Evolutionary conservation across 805 yeast genomes (phyloP).

Genomic region (Sugiyamaella floridensis): DNA sequence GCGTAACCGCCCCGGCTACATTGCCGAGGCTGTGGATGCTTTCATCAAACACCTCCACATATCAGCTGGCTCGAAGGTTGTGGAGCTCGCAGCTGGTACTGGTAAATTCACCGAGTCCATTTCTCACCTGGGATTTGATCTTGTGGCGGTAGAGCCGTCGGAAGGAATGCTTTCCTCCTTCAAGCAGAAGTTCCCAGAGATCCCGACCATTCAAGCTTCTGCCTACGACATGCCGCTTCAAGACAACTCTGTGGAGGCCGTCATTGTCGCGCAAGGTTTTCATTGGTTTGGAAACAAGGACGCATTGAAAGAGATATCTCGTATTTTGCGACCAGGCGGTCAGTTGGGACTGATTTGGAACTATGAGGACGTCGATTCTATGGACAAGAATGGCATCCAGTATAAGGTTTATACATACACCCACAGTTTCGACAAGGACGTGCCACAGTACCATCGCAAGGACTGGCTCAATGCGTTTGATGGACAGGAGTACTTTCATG

Average conservation of each 20-base stretch:
- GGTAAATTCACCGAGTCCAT: slow-evolving; percentile 53
- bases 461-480: slow-evolving; percentile 40
- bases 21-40: slow-evolving; percentile 36
- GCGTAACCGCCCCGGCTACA: slow-evolving; percentile 45
- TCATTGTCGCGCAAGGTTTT: slow-evolving; percentile 54
- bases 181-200: slow-evolving; percentile 39
- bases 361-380: slow-evolving; percentile 35
- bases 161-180: slow-evolving; percentile 50
- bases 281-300: slow-evolving; percentile 57
- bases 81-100: slow-evolving; percentile 57
- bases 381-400: slow-evolving; percentile 35
- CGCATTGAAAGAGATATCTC: slow-evolving; percentile 42
- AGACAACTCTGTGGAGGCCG: slow-evolving; percentile 41
- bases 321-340: slow-evolving; percentile 47
- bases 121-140: slow-evolving; percentile 36
- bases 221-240: slow-evolving; percentile 43
- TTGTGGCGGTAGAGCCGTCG: slow-evolving; percentile 49
- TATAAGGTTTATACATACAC: slow-evolving; percentile 30
- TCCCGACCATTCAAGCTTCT: slow-evolving; percentile 36
- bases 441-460: slow-evolving; percentile 51
- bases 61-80: slow-evolving; percentile 25
- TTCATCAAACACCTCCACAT: slow-evolving; percentile 37
- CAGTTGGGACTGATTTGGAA: slow-evolving; percentile 55
- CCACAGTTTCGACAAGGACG: slow-evolving; percentile 36
- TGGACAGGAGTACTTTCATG: slow-evolving; percentile 30